These are phyloP conservation scores for Plasmodium vinckei DNA, from an alignment of 169 alveolate genomes.

Conservation along the genomic window DNA sequence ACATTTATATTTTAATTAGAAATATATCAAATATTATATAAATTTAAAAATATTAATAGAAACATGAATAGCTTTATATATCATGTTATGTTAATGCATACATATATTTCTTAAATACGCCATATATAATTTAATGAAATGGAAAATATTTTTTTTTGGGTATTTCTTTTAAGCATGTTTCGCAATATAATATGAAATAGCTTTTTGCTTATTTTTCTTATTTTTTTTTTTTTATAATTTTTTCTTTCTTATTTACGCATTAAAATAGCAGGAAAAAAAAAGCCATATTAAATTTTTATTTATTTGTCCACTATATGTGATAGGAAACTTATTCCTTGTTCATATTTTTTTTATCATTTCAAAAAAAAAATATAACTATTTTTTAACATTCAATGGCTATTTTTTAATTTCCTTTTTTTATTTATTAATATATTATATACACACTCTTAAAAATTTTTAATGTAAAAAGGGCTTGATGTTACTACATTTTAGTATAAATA, in stretches of 20 bases:
- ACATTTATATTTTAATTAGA: slow-evolving; percentile 30
- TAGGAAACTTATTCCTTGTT: slow-evolving; percentile 21
- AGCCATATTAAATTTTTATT: slow-evolving; percentile 41
- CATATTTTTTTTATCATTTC: slow-evolving; percentile 47
- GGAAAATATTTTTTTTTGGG: neutral
- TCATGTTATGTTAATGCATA: neutral
- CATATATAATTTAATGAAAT: too few species aligned
- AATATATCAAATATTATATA: slow-evolving; percentile 7
- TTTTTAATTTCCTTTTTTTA: slow-evolving; percentile 19
- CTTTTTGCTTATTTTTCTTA: slow-evolving; percentile 8
- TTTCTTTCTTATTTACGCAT: neutral
- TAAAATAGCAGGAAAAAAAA: slow-evolving; percentile 22
- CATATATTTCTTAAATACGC: slow-evolving; percentile 1
- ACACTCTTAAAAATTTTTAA: slow-evolving; percentile 1
- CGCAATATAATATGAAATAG: slow-evolving; percentile 17
- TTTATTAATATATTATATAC: slow-evolving; percentile 2
- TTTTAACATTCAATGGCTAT: slow-evolving; percentile 46
- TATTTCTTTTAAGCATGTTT: slow-evolving; percentile 32
- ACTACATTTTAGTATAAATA: too few species aligned
- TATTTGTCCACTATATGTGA: slow-evolving; percentile 26
- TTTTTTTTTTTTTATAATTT: slow-evolving; percentile 10
- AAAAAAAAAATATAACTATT: neutral
- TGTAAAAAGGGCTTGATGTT: too few species aligned
- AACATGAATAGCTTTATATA: slow-evolving; percentile 12
- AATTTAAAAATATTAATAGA: slow-evolving; percentile 18